These are phyloP conservation scores for Aspergillus arachidicola DNA, from an alignment of 2,329 filamentous ascomycete genomes.

Conservation along the genomic window DNA sequence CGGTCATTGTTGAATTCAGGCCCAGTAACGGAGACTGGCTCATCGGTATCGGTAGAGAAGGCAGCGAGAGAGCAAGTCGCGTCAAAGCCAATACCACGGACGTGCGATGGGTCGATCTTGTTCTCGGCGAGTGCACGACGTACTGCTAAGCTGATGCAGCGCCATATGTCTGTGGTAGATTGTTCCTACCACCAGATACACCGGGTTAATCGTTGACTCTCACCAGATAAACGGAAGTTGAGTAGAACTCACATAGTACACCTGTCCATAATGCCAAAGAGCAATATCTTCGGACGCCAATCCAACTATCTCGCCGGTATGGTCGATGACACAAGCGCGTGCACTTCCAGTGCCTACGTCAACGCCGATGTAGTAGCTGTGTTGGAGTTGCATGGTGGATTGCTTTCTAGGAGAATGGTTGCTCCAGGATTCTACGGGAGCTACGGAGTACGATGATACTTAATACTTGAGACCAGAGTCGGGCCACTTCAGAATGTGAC, in stretches of 20 bases:
- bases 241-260: constrained; percentile 66
- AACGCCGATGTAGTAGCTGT: constrained; percentile 72
- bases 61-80: constrained; percentile 97
- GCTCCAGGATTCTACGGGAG: neutral
- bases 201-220: neutral
- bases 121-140: constrained; percentile 80
- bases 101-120: constrained; percentile 70
- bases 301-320: constrained; percentile 79
- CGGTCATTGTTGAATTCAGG: constrained; percentile 86
- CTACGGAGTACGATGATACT: neutral
- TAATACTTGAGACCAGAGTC: neutral
- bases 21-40: constrained; percentile 87
- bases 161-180: constrained; percentile 97
- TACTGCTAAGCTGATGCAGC: constrained; percentile 87
- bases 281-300: constrained; percentile 75
- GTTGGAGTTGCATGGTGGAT: neutral
- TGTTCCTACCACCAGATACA: constrained; percentile 69
- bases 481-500: neutral
- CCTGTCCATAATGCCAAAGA: constrained; percentile 75
- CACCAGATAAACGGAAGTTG: neutral
- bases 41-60: constrained; percentile 84
- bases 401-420: neutral
- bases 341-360: constrained; percentile 97
- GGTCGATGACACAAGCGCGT: constrained; percentile 92
- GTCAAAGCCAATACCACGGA: constrained; percentile 94